These are phyloP conservation scores for Paecilomyces niveus DNA, from an alignment of 2,329 filamentous ascomycete species.

Conservation along the genomic window DNA sequence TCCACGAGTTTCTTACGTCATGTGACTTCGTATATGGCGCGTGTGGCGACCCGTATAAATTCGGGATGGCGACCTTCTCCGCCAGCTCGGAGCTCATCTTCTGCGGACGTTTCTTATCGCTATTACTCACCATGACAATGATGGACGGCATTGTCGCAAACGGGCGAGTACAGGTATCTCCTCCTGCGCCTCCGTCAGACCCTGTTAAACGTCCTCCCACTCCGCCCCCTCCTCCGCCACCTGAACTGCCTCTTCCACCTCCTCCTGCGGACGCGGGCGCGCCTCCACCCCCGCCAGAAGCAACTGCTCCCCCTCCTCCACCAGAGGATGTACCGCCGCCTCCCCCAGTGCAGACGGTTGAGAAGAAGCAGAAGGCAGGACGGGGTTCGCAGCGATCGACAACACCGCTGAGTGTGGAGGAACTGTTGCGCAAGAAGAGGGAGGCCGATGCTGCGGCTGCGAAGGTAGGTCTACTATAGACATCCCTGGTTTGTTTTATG, in stretches of 20 bases:
- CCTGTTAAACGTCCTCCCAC: constrained; percentile 29
- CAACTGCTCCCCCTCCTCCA: constrained; percentile 34
- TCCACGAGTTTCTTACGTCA: background rate
- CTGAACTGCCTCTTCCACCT: constrained; percentile 33
- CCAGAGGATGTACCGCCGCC: constrained; percentile 38
- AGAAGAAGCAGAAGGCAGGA: constrained; percentile 46
- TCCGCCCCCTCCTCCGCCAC: constrained; percentile 33
- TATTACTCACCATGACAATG: constrained; percentile 3
- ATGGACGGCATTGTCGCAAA: constrained; percentile 30
- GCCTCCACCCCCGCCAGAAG: constrained; percentile 37
- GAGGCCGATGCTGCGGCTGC: constrained; percentile 75
- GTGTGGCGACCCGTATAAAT: background rate
- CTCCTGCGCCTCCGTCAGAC: constrained; percentile 30
- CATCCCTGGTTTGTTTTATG: constrained; percentile 14
- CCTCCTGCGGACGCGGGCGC: constrained; percentile 30
- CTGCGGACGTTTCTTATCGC: background rate
- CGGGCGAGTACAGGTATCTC: constrained; percentile 13
- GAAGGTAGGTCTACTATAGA: constrained; percentile 47
- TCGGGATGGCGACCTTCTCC: background rate
- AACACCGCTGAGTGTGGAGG: constrained; percentile 70
- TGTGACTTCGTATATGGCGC: background rate
- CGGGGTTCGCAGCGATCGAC: constrained; percentile 40
- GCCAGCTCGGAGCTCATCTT: background rate
- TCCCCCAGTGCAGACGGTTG: constrained; percentile 23
- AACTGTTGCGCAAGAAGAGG: constrained; percentile 77